Percentiles rank a stretch among this genome's conserved stretches.
Conservation (phyloP, 495 filamentous ascomycete species). For the Beverwykella pulmonaria region DNA sequence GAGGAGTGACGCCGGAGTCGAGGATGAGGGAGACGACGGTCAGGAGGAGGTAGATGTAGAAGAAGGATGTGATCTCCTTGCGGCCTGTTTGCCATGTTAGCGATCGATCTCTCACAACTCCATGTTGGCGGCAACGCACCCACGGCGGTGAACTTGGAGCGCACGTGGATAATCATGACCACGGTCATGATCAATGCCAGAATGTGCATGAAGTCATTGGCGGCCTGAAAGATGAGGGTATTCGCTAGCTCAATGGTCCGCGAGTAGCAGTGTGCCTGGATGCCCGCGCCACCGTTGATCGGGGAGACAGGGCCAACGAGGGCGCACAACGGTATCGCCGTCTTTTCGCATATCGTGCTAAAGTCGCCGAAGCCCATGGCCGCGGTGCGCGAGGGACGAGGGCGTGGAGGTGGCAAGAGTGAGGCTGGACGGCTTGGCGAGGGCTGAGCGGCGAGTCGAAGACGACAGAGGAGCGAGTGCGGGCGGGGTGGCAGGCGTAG, state of each 20-base stretch:
- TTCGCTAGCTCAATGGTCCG: slow-evolving; percentile 95
- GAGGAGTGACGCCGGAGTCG: slow-evolving; percentile 90
- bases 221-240: slow-evolving; percentile 96
- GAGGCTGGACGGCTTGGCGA: background rate
- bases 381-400: background rate
- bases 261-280: slow-evolving; percentile 89
- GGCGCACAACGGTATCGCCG: slow-evolving; percentile 83
- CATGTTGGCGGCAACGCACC: slow-evolving; percentile 61
- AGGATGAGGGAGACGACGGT: slow-evolving; percentile 87
- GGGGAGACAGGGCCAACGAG: slow-evolving; percentile 70
- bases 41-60: slow-evolving; percentile 92
- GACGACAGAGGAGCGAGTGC: background rate
- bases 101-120: background rate
- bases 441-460: background rate
- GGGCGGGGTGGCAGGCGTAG: slow-evolving; percentile 1
- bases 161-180: slow-evolving; percentile 94
- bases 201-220: slow-evolving; percentile 89
- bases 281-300: slow-evolving; percentile 71
- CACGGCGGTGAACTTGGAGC: slow-evolving; percentile 97
- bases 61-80: slow-evolving; percentile 97
- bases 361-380: slow-evolving; percentile 91
- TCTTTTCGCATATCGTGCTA: slow-evolving; percentile 79
- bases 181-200: slow-evolving; percentile 87
- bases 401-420: background rate
- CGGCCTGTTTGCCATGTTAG: slow-evolving; percentile 63